Evolutionary conservation across 148 eudicot species (phyloP), one percentile per base, ranked within the genome.

Genomic region (Salicornia ramosissima): DNA sequence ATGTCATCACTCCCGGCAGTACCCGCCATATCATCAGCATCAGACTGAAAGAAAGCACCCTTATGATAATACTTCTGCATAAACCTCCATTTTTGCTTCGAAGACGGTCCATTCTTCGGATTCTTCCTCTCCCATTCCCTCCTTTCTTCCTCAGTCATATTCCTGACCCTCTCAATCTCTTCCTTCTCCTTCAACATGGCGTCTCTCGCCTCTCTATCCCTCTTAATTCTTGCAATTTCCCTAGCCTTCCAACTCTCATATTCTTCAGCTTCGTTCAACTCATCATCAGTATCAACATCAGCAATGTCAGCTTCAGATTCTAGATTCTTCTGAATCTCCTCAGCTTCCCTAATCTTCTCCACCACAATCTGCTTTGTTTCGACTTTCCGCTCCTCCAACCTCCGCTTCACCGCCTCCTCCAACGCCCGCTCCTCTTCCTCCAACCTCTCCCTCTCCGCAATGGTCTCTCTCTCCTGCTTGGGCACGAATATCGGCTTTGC

Each of bases 1-100:
- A 89, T 87, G 2, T 59, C 68, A 60, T 72, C 86, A 18, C 82
- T 70, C 1, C 91, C 93, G 22, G 80, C 85, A 14, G 93, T 89
- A 2, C 85, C 91, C 11, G 85, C 76, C 26, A 51, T 76, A 70
- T 92, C 98, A 83, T 90, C 98, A 6, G 90, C 64, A 78, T 88
- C 77, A 2, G 75, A 28, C 80, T 92, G 96, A 58, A 88, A 92
- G 91, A 88, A 92, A 50, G 96, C 96, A 78, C 97, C 98, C 70
- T 88, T 90, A 28, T 92, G 98, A 76, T 85, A 92, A 63, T 92
- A 92, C 79, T 92, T 92, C 90, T 92, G 98, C 98, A 92, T 92
- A 71, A 92, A 92, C 77, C 84, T 77, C 98, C 96, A 92, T 57
- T 92, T 92, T 75, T 85, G 89, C 79, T 92, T 92, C 29, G 84